Evolutionary conservation across 805 yeast genomes (phyloP).

Genomic region (Komagataella pseudopastoris): DNA sequence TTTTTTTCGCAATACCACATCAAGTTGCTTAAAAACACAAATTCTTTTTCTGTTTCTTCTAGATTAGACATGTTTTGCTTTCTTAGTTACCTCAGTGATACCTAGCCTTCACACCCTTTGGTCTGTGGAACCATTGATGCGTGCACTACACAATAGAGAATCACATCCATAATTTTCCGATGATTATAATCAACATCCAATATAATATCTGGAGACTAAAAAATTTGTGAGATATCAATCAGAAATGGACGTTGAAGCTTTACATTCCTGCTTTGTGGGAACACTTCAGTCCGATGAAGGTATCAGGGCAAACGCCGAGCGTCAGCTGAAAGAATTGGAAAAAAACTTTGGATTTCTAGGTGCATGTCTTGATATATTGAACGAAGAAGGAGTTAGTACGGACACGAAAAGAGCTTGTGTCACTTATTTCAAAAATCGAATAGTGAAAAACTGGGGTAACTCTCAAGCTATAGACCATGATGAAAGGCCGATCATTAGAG

Average conservation of each 20-base stretch:
- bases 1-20: no score
- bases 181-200: background rate
- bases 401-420: conserved; percentile 69
- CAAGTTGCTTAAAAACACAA: no score
- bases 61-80: no score
- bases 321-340: conserved; percentile 44
- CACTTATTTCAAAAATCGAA: conserved; percentile 71
- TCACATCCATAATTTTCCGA: background rate
- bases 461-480: conserved; percentile 36
- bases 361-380: conserved; percentile 68
- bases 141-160: background rate
- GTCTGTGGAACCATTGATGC: background rate
- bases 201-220: background rate
- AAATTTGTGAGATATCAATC: background rate
- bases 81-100: no score
- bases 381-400: conserved; percentile 34
- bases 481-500: conserved; percentile 65
- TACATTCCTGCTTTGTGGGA: conserved; percentile 68
- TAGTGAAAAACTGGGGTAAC: conserved; percentile 49
- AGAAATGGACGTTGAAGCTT: conserved; percentile 53
- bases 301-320: conserved; percentile 58
- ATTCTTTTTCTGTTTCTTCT: no score
- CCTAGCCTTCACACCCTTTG: no score
- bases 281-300: conserved; percentile 58
- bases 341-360: conserved; percentile 59